These are phyloP conservation scores for Saccharomyces hybrid DNA, from an alignment of 1,139 yeast species.

Conservation along the genomic window DNA sequence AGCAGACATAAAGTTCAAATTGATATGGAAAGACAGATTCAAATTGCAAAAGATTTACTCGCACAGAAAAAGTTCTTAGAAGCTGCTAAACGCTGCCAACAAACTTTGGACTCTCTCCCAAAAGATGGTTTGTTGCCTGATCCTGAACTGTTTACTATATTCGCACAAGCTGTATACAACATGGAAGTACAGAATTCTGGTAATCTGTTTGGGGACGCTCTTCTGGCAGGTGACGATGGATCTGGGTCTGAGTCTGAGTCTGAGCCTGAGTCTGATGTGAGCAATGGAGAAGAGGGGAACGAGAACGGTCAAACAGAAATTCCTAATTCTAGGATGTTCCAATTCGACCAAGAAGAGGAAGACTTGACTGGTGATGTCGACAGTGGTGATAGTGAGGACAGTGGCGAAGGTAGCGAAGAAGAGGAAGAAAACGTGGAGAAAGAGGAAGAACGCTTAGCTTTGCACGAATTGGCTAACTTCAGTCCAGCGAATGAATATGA, in stretches of 20 bases:
- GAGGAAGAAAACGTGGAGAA: conserved; percentile 28
- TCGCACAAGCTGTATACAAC: background rate
- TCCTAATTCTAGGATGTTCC: conserved; percentile 39
- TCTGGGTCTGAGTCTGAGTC: conserved; percentile 12
- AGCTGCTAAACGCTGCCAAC: conserved; percentile 66
- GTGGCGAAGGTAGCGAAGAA: conserved; percentile 29
- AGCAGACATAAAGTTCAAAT: background rate
- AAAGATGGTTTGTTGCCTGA: background rate
- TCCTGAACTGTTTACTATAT: background rate
- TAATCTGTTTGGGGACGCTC: conserved; percentile 32
- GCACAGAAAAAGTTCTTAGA: conserved; percentile 57
- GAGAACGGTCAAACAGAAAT: conserved; percentile 24
- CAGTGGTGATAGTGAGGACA: conserved; percentile 30
- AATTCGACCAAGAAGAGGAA: conserved; percentile 48
- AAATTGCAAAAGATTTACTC: background rate
- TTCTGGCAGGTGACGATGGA: conserved; percentile 35
- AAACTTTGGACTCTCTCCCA: conserved; percentile 51
- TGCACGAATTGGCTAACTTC: background rate
- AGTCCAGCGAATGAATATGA: conserved; percentile 6
- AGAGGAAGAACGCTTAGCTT: conserved; percentile 19
- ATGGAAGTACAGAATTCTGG: background rate
- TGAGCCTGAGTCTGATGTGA: conserved; percentile 12
- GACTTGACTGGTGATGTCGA: conserved; percentile 30
- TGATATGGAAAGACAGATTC: background rate
- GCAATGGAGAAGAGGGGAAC: conserved; percentile 19